These are phyloP conservation scores for Claviceps sp. DNA, from an alignment of 2,329 filamentous ascomycete species.

Conservation along the genomic window DNA sequence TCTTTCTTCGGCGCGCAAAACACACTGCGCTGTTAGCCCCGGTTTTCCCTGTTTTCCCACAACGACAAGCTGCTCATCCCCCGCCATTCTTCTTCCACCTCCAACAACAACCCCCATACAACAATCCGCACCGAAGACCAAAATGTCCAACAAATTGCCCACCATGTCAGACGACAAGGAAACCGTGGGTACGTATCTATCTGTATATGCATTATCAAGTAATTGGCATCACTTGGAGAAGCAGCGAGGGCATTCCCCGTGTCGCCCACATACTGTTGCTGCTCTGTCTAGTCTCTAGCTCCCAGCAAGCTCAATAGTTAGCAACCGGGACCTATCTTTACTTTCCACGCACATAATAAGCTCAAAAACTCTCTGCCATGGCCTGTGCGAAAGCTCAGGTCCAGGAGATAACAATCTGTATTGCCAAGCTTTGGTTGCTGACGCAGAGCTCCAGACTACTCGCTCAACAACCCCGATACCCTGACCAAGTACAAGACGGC, in stretches of 20 bases:
- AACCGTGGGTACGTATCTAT: conserved; percentile 26
- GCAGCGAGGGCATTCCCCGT: neutral
- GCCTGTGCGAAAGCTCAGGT: neutral
- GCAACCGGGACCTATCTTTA: conserved; percentile 12
- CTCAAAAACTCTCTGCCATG: conserved; percentile 5
- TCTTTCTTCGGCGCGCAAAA: neutral
- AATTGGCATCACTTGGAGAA: too few relatives aligned
- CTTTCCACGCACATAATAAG: conserved; percentile 8
- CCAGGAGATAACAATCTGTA: conserved; percentile 1
- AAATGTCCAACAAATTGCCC: conserved; percentile 10
- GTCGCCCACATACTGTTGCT: neutral
- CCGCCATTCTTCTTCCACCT: conserved; percentile 1
- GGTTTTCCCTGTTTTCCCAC: conserved; percentile 1
- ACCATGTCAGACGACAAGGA: conserved; percentile 34
- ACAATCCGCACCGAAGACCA: neutral
- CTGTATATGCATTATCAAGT: neutral
- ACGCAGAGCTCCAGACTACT: conserved; percentile 50
- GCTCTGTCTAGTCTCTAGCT: neutral
- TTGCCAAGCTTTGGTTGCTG: neutral
- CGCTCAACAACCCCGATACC: conserved; percentile 82
- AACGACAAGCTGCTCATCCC: conserved; percentile 3
- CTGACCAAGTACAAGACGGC: conserved; percentile 99
- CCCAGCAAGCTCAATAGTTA: neutral
- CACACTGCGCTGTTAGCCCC: neutral
- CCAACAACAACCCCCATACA: neutral